These are phyloP conservation scores for Cyclocybe cylindracea DNA, from an alignment of 768 basidiomycete genomes.

Conservation along the genomic window DNA sequence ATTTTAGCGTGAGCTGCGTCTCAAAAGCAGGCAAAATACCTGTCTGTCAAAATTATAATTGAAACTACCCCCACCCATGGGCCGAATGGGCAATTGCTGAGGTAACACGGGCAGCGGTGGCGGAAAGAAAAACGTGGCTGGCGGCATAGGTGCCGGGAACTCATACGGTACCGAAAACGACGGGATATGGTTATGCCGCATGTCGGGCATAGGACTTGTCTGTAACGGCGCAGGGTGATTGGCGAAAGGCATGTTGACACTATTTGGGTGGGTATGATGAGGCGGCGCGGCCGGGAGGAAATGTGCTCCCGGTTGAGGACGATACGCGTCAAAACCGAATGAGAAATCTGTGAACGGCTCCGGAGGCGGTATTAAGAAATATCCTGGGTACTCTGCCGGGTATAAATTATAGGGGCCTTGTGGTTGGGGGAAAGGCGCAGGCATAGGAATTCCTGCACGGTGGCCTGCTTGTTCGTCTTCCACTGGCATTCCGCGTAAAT, in stretches of 20 bases:
- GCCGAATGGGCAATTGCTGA: no score
- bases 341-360: slow-evolving; percentile 57
- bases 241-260: no score
- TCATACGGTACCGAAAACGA: no score
- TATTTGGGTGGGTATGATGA: no score
- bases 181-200: no score
- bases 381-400: slow-evolving; percentile 53
- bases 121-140: not conserved
- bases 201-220: no score
- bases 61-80: no score
- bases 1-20: no score
- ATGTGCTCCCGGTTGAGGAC: slow-evolving; percentile 45
- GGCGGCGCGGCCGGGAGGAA: slow-evolving; percentile 41
- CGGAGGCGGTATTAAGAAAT: slow-evolving; percentile 54
- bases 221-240: no score
- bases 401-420: slow-evolving; percentile 51
- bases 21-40: no score
- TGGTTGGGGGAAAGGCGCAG: slow-evolving; percentile 39
- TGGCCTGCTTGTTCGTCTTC: slow-evolving; percentile 21
- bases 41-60: no score
- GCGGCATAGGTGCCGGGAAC: no score
- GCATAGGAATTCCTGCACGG: slow-evolving; percentile 10
- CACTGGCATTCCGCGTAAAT: slow-evolving; percentile 21
- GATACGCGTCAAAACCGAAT: slow-evolving; percentile 50
- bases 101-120: not conserved